Base-by-base conservation (phyloP, 2,329 filamentous ascomycete genomes). In the Pyrenophora seminiperda region DNA sequence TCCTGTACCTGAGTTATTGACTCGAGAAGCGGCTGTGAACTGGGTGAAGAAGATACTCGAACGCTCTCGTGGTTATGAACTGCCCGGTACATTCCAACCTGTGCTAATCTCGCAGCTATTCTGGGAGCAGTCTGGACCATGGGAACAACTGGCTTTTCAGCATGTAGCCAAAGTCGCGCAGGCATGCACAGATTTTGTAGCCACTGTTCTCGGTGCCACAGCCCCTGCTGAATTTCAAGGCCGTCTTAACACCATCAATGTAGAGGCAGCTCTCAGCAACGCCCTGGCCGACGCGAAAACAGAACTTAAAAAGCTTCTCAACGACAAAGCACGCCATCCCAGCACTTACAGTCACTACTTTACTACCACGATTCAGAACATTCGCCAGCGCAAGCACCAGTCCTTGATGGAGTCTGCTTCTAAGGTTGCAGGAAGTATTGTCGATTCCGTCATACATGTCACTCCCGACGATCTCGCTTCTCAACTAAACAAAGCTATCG, bases 61-160 rank as follows among this genome's bases (percentile, higher is more conserved):
- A 18, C 72, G 71, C 30, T 77, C 68, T 4, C 74, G 83, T 19
- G 81, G 79, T 0, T 70, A 78, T 4, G 86, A 89, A 61, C 68
- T 89, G 0, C 81, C 83, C 0, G 83, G 85, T 0, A 82, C 75
- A 0, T 87, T 84, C 66, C 85, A 85, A 51, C 80, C 84, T 0
- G 63, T 83, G 44, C 71, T 88, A 7, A 76, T 88, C 0, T 72
- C 74, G 0, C 80, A 86, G 17, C 65, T 89, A 0, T 89, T 89
- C 61, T 71, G 72, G 15, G 78, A 85, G 37, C 84, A 88, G 49
- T 83, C 79, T 0, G 46, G 58, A 5, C 79, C 78, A 0, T 89
- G 84, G 86, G 65, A 76, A 33, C 22, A 47, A 0, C 75, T 80
- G 3, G 73, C 68, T 2, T 46, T 34, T 2, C 34, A 53, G 0